Percentiles rank a stretch among this genome's conserved stretches.
Conservation (phyloP, 176 grass and related monocot genomes). For the Aechmea fasciata region DNA sequence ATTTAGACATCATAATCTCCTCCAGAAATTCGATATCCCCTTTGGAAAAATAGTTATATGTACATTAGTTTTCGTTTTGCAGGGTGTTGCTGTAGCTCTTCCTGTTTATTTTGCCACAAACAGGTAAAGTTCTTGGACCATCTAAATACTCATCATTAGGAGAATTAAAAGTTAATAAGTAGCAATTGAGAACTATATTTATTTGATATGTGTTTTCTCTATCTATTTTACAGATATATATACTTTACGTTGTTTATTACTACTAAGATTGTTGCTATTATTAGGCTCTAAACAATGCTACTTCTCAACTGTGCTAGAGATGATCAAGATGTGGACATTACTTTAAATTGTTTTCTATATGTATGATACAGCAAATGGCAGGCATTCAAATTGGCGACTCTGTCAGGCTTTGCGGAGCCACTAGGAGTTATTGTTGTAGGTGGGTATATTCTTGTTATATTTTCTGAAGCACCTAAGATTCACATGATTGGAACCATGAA, state of each 20-base stretch:
- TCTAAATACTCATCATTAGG: background rate
- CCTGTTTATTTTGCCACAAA: slow-evolving; percentile 94
- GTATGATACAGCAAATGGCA: slow-evolving; percentile 59
- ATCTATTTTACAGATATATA: too few species aligned
- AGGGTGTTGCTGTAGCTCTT: slow-evolving; percentile 97
- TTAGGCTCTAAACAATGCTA: too few species aligned
- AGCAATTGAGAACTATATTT: background rate
- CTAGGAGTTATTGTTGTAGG: slow-evolving; percentile 76
- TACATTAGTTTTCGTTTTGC: slow-evolving; percentile 13
- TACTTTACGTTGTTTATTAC: too few species aligned
- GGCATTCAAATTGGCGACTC: slow-evolving; percentile 66
- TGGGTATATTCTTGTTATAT: slow-evolving; percentile 25
- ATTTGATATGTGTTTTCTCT: too few species aligned
- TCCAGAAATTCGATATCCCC: background rate
- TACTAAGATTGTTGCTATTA: too few species aligned
- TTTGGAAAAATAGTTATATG: background rate
- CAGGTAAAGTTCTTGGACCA: slow-evolving; percentile 42
- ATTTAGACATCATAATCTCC: background rate
- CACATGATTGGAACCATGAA: slow-evolving; percentile 13
- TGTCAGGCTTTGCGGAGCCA: slow-evolving; percentile 79
- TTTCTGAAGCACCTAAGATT: slow-evolving; percentile 6
- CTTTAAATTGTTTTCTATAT: slow-evolving; percentile 22
- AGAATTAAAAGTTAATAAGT: background rate
- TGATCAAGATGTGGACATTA: background rate
- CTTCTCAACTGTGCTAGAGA: too few species aligned